A percentile compares a stretch with the other conserved stretches of the same genome.
These are phyloP conservation scores for Ampelomyces quisqualis DNA, from an alignment of 2,329 filamentous ascomycete species.

Conservation along the genomic window DNA sequence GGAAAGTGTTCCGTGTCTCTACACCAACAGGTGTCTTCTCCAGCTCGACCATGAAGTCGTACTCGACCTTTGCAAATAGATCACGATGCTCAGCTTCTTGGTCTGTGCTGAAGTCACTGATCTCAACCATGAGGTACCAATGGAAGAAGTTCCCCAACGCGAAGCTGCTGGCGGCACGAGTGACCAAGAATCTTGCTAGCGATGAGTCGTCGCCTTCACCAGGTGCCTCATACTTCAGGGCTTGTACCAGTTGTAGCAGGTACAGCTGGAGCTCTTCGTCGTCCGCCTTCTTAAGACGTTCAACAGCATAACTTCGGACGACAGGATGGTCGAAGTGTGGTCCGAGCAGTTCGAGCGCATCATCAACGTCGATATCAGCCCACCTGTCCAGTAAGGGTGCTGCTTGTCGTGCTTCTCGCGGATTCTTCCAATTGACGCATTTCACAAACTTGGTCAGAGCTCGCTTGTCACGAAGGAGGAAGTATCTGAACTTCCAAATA, in stretches of 20 bases:
- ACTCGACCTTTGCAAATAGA: constrained; percentile 90
- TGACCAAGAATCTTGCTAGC: constrained; percentile 83
- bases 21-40: constrained; percentile 69
- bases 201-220: constrained; percentile 76
- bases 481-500: constrained; percentile 96
- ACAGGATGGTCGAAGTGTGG: constrained; percentile 86
- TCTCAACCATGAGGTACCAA: constrained; percentile 99
- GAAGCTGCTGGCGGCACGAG: constrained; percentile 83
- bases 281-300: constrained; percentile 85
- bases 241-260: constrained; percentile 90
- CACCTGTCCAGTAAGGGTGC: constrained; percentile 88
- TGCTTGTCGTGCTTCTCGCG: constrained; percentile 81
- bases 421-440: constrained; percentile 91
- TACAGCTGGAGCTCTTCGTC: constrained; percentile 91
- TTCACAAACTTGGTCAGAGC: constrained; percentile 96
- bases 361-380: constrained; percentile 96
- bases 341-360: constrained; percentile 89
- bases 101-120: constrained; percentile 76
- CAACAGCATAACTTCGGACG: constrained; percentile 90
- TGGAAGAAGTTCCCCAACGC: constrained; percentile 92
- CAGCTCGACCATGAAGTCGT: constrained; percentile 90
- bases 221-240: constrained; percentile 68
- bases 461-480: constrained; percentile 83
- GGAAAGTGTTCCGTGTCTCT: constrained; percentile 72
- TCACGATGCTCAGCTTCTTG: constrained; percentile 74